These are phyloP conservation scores for Aspergillus cristatus DNA, from an alignment of 495 filamentous ascomycete species.

Conservation along the genomic window DNA sequence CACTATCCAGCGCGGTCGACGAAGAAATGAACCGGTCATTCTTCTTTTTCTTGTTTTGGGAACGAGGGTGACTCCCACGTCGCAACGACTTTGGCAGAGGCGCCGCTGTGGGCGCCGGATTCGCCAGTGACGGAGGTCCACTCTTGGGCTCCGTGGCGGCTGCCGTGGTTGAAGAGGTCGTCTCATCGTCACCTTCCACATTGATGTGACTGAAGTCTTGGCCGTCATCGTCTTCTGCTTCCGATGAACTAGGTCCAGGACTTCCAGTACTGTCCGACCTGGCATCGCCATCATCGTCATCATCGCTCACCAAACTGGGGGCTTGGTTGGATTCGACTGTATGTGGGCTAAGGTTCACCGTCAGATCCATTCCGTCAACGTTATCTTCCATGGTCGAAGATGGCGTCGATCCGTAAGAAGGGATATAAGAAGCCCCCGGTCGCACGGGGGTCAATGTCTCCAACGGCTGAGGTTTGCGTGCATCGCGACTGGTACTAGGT, in stretches of 20 bases:
- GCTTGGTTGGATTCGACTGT: slow-evolving; percentile 70
- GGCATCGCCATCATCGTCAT: slow-evolving; percentile 63
- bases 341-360: slow-evolving; percentile 63
- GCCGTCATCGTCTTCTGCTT: slow-evolving; percentile 37
- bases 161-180: slow-evolving; percentile 22
- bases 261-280: slow-evolving; percentile 37
- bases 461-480: slow-evolving; percentile 17
- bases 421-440: slow-evolving; percentile 21
- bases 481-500: slow-evolving; percentile 42
- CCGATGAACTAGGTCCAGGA: slow-evolving; percentile 31
- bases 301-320: slow-evolving; percentile 81
- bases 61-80: slow-evolving; percentile 20
- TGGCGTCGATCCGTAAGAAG: slow-evolving; percentile 21
- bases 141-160: slow-evolving; percentile 21
- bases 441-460: slow-evolving; percentile 25
- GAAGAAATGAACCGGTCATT: slow-evolving; percentile 33
- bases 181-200: slow-evolving; percentile 43
- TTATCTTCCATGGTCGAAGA: slow-evolving; percentile 28
- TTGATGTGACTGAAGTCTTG: slow-evolving; percentile 43
- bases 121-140: slow-evolving; percentile 19
- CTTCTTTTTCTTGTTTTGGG: slow-evolving; percentile 28
- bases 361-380: slow-evolving; percentile 41
- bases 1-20: slow-evolving; percentile 32
- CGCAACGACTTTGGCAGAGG: slow-evolving; percentile 37
- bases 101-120: slow-evolving; percentile 18